Evolutionary conservation across 2,329 filamentous ascomycete species (phyloP).

Genomic region (Clonostachys rhizophaga): DNA sequence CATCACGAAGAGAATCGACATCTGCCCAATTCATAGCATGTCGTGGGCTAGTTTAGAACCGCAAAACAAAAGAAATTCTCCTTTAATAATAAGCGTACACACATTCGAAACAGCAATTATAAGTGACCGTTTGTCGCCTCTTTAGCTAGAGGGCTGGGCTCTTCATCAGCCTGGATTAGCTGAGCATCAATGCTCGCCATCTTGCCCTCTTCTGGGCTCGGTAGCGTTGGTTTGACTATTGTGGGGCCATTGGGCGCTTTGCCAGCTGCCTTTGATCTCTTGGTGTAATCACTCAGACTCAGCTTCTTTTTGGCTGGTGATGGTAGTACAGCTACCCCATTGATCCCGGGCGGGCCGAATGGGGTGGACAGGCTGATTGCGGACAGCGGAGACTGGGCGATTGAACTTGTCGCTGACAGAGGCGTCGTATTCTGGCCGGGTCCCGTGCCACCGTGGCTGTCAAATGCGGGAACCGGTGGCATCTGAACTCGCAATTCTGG

Average conservation of each 20-base stretch:
- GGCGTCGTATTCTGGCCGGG: constrained; percentile 28
- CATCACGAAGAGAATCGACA: background rate
- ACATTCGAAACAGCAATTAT: constrained; percentile 8
- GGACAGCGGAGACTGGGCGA: constrained; percentile 46
- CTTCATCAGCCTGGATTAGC: no score
- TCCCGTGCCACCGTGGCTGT: constrained; percentile 24
- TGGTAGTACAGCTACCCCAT: constrained; percentile 39
- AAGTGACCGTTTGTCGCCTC: constrained; percentile 1
- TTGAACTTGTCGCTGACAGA: constrained; percentile 34
- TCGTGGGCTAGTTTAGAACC: background rate
- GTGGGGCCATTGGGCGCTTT: constrained; percentile 17
- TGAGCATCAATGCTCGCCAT: constrained; percentile 14
- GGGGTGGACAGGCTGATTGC: constrained; percentile 30
- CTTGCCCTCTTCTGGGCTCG: constrained; percentile 28
- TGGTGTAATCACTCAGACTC: constrained; percentile 61
- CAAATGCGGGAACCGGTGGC: constrained; percentile 49
- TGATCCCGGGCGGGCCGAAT: constrained; percentile 33
- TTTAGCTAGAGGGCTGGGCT: no score
- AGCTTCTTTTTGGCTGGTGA: constrained; percentile 65
- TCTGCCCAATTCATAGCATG: background rate
- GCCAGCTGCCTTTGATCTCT: constrained; percentile 49
- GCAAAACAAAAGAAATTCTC: no score
- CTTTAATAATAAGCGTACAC: constrained; percentile 14
- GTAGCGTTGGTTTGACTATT: constrained; percentile 23
- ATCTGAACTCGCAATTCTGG: constrained; percentile 49